Evolutionary conservation across 176 grass and related monocot genomes (phyloP), one percentile per base, ranked within the genome.

Genomic region (Microstegium vimineum): DNA sequence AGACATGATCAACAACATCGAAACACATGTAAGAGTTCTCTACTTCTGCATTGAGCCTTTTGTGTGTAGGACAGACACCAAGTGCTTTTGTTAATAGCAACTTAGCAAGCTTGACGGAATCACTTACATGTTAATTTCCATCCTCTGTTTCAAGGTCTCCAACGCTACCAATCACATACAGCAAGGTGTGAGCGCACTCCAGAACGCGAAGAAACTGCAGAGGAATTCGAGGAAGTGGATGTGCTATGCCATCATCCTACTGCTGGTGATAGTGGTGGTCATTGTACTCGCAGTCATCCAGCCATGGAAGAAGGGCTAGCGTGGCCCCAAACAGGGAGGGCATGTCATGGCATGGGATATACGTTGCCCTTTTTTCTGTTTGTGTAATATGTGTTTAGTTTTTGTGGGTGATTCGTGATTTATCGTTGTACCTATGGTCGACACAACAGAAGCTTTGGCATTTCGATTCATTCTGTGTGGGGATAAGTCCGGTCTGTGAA

Each of bases 221-320:
- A 95, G 64, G 84, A 95, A 91, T 77, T 91, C 95, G 0, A 90
- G 92, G 41, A 98, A 95, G 73, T 98, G 95, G 95, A 98, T 98
- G 95, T 98, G 95, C 90, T 94, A 93, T 3, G 92, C 95, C 66
- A 98, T 98, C 67, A 89, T 98, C 74, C 66, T 98, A 68, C 90
- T 98, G 26, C 92, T 98, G 31, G 32, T 98, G 47, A 90, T 98
- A 81, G 92, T 89, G 20, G 84, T 81, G 38, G 70, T 94, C 74
- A 81, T 88, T 14, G 86, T 94, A 0, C 66, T 94, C 1, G 88
- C 83, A 0, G 81, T 97, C 17, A 85, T 89, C 56, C 67, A 91
- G 74, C 95, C 90, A 59, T 94, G 95, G 92, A 87, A 85, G 79
- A 93, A 89, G 66, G 54, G 80, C 23, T 76, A 70, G 20, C n/a